Evolutionary conservation across 495 filamentous ascomycete genomes (phyloP), one percentile per base, ranked within the genome.

Genomic region (Cercophora newfieldiana): DNA sequence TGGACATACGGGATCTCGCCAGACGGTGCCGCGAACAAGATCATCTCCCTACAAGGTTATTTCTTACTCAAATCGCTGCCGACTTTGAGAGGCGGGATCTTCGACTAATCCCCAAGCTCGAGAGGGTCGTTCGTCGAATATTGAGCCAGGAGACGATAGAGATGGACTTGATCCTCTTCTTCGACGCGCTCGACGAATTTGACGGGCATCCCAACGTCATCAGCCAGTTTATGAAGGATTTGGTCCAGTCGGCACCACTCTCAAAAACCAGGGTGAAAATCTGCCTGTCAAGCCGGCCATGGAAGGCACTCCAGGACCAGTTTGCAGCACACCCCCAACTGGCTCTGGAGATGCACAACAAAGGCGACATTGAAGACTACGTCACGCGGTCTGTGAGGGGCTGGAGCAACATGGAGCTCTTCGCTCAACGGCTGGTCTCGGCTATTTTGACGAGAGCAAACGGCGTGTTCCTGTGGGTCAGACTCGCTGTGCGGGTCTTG

Each of bases 161-260:
- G 6, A 18, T 56, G 25, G 21, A 56, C 19, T 3, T 56, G 4
- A 25, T 16, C 50, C 65, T 71, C 21, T 71, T 75, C 50, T 64
- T 74, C 19, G 72, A 74, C 47, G 72, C 70, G 21, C 60, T 19
- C 48, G n/a, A n/a, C n/a, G n/a, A n/a, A n/a, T n/a, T n/a, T n/a
- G n/a, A 69, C 3, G 70, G 65, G 10, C 10, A 56, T 7, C 53
- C 53, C 6, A 21, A 56, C 5, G 10, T 56, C 6, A 56, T 56
- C 53, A 24, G 16, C 18, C 16, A 16, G 16, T 56, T 56, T 21
- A 18, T 56, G 21, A 24, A 28, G 19, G 10, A 24, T 21, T 16
- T 56, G 10, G 53, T 4, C 7, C 53, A 56, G 53, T 5, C 3
- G 12, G 5, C 10, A 16, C 16, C 16, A 24, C 24, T 3, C 4